Percentiles rank a stretch among this genome's conserved stretches.
Evolutionary conservation across 2,329 filamentous ascomycete genomes (phyloP).

Genomic region (Endocalyx cinctus): DNA sequence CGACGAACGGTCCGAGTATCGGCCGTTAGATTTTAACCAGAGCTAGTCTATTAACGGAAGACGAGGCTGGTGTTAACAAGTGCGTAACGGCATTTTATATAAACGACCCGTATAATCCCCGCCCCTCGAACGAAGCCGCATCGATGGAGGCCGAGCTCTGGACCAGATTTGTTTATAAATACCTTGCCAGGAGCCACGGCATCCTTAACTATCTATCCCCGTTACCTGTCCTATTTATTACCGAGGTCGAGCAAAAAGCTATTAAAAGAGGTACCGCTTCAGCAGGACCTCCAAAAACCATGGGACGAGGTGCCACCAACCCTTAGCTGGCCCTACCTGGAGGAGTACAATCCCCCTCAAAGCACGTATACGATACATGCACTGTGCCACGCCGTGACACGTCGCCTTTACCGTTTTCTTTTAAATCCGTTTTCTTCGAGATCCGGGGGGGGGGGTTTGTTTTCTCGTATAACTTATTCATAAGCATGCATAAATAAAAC

Average conservation of each 20-base stretch:
- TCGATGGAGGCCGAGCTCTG: background rate
- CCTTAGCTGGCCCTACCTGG: too few relatives aligned
- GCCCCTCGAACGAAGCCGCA: background rate
- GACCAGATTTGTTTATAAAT: background rate
- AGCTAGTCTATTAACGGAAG: background rate
- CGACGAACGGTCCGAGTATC: conserved; percentile 1
- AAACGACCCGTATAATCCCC: conserved; percentile 1
- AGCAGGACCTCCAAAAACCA: too few relatives aligned
- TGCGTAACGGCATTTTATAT: conserved; percentile 1
- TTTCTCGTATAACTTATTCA: too few relatives aligned
- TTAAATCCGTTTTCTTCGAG: too few relatives aligned
- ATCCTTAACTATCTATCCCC: background rate
- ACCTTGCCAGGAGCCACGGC: background rate
- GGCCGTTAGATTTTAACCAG: conserved; percentile 1
- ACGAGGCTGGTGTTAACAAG: background rate
- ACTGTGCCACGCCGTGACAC: too few relatives aligned
- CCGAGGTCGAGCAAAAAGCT: background rate
- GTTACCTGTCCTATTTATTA: background rate
- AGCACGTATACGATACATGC: too few relatives aligned
- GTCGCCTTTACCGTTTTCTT: too few relatives aligned
- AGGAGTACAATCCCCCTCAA: too few relatives aligned
- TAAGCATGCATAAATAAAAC: too few relatives aligned
- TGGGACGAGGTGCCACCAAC: too few relatives aligned
- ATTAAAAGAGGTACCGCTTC: background rate
- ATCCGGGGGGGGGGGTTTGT: too few relatives aligned